Conservation (phyloP, 2,329 filamentous ascomycete species). For the Penicillium decumbens region DNA sequence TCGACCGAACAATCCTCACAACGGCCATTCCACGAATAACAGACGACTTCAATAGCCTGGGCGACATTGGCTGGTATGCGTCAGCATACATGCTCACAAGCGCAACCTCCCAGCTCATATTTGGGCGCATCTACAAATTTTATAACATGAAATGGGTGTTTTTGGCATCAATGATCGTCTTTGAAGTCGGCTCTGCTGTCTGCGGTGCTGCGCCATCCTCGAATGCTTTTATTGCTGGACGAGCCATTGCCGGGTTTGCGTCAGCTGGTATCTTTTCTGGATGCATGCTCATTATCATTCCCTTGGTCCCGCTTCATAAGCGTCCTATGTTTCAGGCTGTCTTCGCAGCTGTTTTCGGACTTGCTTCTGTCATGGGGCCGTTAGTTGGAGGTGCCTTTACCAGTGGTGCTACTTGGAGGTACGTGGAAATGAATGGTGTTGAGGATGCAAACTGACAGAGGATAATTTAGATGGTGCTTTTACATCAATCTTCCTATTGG, state of each 20-base stretch:
- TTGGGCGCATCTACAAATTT: slow-evolving; percentile 36
- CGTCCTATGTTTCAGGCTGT: slow-evolving; percentile 25
- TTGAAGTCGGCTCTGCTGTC: slow-evolving; percentile 14
- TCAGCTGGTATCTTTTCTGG: slow-evolving; percentile 26
- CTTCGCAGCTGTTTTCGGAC: slow-evolving; percentile 23
- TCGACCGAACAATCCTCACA: slow-evolving; percentile 42
- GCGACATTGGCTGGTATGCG: slow-evolving; percentile 62
- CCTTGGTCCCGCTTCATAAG: slow-evolving; percentile 9
- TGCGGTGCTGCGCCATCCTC: slow-evolving; percentile 31
- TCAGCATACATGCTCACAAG: slow-evolving; percentile 41
- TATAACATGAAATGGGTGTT: slow-evolving; percentile 37
- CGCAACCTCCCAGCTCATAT: slow-evolving; percentile 36
- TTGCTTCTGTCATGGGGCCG: slow-evolving; percentile 26
- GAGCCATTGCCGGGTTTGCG: slow-evolving; percentile 30
- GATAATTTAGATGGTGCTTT: slow-evolving; percentile 33
- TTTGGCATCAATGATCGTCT: not conserved
- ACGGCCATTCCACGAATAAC: slow-evolving; percentile 25
- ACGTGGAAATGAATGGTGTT: not conserved
- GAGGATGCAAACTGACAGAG: not conserved
- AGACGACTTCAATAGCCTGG: slow-evolving; percentile 25
- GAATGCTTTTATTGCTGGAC: slow-evolving; percentile 28
- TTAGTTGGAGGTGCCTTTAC: slow-evolving; percentile 23
- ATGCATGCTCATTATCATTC: slow-evolving; percentile 8
- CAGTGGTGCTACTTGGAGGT: slow-evolving; percentile 19
- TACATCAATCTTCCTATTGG: slow-evolving; percentile 45